Evolutionary conservation across 1,139 yeast species (phyloP).

Genomic region (Neolecta irregularis): DNA sequence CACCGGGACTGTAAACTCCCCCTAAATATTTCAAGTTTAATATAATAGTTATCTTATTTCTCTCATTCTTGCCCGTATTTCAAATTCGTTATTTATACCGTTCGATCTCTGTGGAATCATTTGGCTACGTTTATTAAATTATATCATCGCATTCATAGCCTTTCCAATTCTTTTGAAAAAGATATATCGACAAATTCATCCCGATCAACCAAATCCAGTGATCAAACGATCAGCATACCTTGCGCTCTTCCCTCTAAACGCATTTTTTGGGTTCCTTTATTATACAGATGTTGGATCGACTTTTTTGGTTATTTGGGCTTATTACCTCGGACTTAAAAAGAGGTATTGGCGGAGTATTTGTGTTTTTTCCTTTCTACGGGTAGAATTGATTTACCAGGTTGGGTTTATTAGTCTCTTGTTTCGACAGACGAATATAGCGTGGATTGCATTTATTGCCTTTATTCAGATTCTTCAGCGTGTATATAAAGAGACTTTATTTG

Average conservation of each 20-base stretch:
- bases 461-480: slow-evolving; percentile 40
- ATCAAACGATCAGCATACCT: slow-evolving; percentile 18
- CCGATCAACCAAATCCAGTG: slow-evolving; percentile 31
- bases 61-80: background rate
- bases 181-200: slow-evolving; percentile 14
- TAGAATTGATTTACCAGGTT: slow-evolving; percentile 5
- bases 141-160: slow-evolving; percentile 16
- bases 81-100: slow-evolving; percentile 2
- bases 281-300: slow-evolving; percentile 94
- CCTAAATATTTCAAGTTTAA: too few relatives aligned
- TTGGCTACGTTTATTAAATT: slow-evolving; percentile 3
- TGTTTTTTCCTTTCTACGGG: background rate
- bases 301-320: slow-evolving; percentile 41
- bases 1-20: slow-evolving; percentile 81
- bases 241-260: slow-evolving; percentile 50
- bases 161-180: slow-evolving; percentile 25
- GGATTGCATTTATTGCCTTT: slow-evolving; percentile 53
- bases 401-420: slow-evolving; percentile 34
- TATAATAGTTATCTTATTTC: background rate
- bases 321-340: slow-evolving; percentile 21
- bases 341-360: slow-evolving; percentile 7
- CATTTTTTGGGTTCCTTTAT: slow-evolving; percentile 58
- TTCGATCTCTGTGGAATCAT: background rate
- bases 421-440: slow-evolving; percentile 80
- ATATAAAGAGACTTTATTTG: slow-evolving; percentile 22